Evolutionary conservation across 768 basidiomycete genomes (phyloP).

Genomic region (Sarcodon aspratus): DNA sequence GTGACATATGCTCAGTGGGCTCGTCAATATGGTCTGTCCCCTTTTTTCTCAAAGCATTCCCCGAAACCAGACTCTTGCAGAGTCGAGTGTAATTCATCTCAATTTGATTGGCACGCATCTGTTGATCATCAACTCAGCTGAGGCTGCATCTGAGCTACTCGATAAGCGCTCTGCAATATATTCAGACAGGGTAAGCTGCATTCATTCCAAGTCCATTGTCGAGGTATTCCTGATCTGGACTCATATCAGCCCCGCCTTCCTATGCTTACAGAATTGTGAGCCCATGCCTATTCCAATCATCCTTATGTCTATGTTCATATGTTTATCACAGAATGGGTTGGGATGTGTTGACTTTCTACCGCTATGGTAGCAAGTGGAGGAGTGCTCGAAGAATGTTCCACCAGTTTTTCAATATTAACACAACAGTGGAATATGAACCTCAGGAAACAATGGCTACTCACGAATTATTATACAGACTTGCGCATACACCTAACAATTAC

Average conservation of each 20-base stretch:
- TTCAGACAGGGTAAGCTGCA: not conserved
- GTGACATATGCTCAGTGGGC: constrained; percentile 2
- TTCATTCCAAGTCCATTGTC: not conserved
- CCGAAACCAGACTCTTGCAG: not conserved
- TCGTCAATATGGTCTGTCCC: constrained; percentile 2
- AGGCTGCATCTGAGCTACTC: not conserved
- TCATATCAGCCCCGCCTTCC: not conserved
- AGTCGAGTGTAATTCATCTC: not conserved
- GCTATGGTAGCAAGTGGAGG: not conserved
- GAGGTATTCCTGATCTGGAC: not conserved
- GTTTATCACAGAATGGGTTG: not conserved
- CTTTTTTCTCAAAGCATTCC: not conserved
- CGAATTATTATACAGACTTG: constrained; percentile 3
- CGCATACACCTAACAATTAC: constrained; percentile 1
- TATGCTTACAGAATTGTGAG: not conserved
- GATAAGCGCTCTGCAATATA: not conserved
- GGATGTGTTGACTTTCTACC: not conserved
- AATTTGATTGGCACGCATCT: not conserved
- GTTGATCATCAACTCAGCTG: not conserved
- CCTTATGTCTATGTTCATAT: not conserved
- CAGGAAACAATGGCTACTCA: constrained; percentile 1
- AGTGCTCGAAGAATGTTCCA: constrained; percentile 4
- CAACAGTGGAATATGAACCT: constrained; percentile 3
- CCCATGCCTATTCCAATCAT: not conserved
- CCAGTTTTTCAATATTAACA: constrained; percentile 2